Base-by-base conservation (phyloP, 768 basidiomycete genomes). In the Clitopilus hobsonii region DNA sequence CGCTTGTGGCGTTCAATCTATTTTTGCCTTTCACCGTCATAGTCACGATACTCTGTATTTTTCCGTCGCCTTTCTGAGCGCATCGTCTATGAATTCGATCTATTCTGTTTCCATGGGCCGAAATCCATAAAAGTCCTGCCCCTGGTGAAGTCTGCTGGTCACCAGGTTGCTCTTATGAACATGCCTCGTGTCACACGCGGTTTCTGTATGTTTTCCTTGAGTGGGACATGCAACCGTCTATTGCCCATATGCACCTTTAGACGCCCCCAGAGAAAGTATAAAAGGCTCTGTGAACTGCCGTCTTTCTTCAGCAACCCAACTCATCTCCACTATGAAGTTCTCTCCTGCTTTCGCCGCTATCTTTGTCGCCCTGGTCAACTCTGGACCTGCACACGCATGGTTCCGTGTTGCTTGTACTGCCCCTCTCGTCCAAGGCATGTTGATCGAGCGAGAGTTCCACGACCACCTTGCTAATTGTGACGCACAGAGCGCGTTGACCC, bases 401-500 rank as follows among this genome's bases (percentile, higher is more conserved):
- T 75, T 77, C 59, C 71, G 72, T 29, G 71, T 75, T 49, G 65
- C 72, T 7, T 76, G 75, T 53, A 72, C 73, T 7, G 62, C 56
- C 20, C 74, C 75, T 18, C 65, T 75, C 36, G 72, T 77, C 1
- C 65, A 69, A 67, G 73, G 74, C 73, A 11, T 26, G 55, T 48
- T 16, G 16, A 28, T 14, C n/a, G 32, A 36, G n/a, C 32, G 10
- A 11, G 3, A n/a, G n/a, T n/a, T n/a, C n/a, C n/a, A 13, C n/a
- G 32, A 36, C 8, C n/a, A 36, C 8, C n/a, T 11, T 11, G 32
- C 54, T 56, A 48, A 58, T 1, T 38, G 16, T 24, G 29, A 51
- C 49, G 41, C 28, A 13, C 38, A 72, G 71, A 72, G 41, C 67
- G 75, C 41, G 61, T 76, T 25, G 75, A 76, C 53, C 75, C 75